Base-by-base conservation (phyloP, 2,329 filamentous ascomycete genomes). In the Hysterium pulicare region DNA sequence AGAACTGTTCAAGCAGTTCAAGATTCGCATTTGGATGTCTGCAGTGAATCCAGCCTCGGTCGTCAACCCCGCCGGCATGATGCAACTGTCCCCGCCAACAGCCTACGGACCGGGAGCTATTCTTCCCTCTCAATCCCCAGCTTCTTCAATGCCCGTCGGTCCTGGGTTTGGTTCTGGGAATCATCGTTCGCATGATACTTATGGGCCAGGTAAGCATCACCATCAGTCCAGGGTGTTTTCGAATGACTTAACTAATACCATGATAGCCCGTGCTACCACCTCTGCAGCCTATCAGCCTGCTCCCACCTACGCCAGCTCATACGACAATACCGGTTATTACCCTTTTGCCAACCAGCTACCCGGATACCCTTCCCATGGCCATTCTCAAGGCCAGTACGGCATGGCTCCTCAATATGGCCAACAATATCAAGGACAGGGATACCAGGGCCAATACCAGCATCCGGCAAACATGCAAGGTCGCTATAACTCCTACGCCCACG, bases 11-110 rank as follows among this genome's bases (percentile, higher is more conserved):
- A 97, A 97, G 71, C 91, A 97, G 49, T 98, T 97, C 77, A 98
- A 98, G 74, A 95, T 91, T 17, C 83, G 94, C 55, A 98, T 98
- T 58, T 98, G 93, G 93, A 95, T 98, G 88, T 97, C 91, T 4
- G 93, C 93, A 3, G 95, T 98, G 67, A 98, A 98, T 64, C 93
- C 93, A 6, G 93, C 91, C 4, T 96, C 91, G 0, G 96, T 97
- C 66, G 58, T 66, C 26, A 64, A 64, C 34, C 61, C 62, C 9
- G 57, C 59, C 3, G 61, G 61, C n/a, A 35, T 55, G 17, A 54
- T 55, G 31, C 58, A 63, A 19, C 53, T 67, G 6, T 58, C 57
- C 15, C 64, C 64, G 11, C 65, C 65, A 2, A 65, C 65, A 19
- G 64, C 61, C 5, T 63, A 67, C 22, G 65, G 64, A 4, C 65